These are phyloP conservation scores for Flueggea neowawraea DNA, from an alignment of 441 rosid genomes.

Conservation along the genomic window DNA sequence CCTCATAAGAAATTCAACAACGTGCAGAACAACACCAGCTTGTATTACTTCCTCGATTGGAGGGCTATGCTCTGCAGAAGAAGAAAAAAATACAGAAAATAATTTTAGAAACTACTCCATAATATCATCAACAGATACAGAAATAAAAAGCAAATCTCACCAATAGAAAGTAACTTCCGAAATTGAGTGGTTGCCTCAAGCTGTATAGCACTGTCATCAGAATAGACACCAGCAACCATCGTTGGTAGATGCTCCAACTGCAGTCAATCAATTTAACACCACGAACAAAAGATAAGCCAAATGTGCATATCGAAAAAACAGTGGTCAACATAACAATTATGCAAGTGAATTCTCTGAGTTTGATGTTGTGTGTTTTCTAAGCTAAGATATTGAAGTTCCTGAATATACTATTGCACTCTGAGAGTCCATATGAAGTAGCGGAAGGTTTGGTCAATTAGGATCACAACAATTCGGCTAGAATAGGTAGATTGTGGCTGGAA, in stretches of 20 bases:
- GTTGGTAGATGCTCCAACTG: slow-evolving; percentile 80
- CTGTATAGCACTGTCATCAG: slow-evolving; percentile 58
- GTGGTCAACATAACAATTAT: too few species aligned
- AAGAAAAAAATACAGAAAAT: background rate
- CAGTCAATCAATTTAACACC: slow-evolving; percentile 9
- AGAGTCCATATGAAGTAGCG: too few species aligned
- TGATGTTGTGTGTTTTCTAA: too few species aligned
- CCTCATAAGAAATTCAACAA: slow-evolving; percentile 81
- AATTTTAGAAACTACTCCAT: background rate
- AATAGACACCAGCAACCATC: slow-evolving; percentile 72
- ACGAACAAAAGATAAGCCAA: background rate
- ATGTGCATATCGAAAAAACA: background rate
- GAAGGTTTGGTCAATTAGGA: too few species aligned
- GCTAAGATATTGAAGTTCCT: too few species aligned
- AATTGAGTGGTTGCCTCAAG: slow-evolving; percentile 79
- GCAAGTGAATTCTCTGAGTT: too few species aligned
- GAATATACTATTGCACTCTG: too few species aligned
- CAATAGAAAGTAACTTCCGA: slow-evolving; percentile 76
- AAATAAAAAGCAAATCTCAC: slow-evolving; percentile 23
- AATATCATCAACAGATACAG: background rate
- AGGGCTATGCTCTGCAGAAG: slow-evolving; percentile 70
- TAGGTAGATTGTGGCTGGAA: too few species aligned
- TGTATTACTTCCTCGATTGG: slow-evolving; percentile 84
- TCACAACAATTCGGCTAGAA: too few species aligned
- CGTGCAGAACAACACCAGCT: slow-evolving; percentile 82